These are phyloP conservation scores for Luffa acutangula DNA, from an alignment of 306 rosid genomes.

Conservation along the genomic window DNA sequence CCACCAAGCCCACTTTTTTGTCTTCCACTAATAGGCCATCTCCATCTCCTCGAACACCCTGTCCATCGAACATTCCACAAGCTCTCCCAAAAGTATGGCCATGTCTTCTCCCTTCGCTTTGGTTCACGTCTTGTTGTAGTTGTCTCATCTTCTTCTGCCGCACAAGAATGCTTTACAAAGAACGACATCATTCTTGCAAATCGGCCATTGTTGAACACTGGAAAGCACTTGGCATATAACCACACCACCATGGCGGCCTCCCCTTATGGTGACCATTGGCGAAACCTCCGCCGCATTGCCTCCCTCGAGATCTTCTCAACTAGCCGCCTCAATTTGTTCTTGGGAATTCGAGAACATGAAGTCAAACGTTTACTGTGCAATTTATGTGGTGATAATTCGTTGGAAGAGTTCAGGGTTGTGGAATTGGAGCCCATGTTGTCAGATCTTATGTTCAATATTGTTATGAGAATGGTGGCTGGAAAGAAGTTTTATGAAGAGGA, in stretches of 20 bases:
- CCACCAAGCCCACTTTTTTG: not conserved
- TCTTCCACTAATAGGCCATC: not conserved
- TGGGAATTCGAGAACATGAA: not conserved
- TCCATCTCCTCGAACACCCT: not conserved
- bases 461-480: not conserved
- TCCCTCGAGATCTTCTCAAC: not conserved
- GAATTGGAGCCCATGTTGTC: not conserved
- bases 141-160: not conserved
- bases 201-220: not conserved
- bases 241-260: not conserved
- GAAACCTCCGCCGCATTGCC: not conserved
- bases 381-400: not conserved
- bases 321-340: not conserved
- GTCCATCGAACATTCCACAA: not conserved
- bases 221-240: not conserved
- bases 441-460: not conserved
- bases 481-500: not conserved
- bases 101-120: not conserved
- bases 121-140: not conserved
- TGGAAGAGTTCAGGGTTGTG: not conserved
- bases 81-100: not conserved
- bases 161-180: not conserved
- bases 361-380: not conserved
- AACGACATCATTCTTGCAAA: not conserved
- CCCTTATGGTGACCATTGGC: not conserved